phyloP scores from a whole-genome alignment of 2,329 filamentous ascomycete genomes.

The Passalora sequoiae region DNA sequence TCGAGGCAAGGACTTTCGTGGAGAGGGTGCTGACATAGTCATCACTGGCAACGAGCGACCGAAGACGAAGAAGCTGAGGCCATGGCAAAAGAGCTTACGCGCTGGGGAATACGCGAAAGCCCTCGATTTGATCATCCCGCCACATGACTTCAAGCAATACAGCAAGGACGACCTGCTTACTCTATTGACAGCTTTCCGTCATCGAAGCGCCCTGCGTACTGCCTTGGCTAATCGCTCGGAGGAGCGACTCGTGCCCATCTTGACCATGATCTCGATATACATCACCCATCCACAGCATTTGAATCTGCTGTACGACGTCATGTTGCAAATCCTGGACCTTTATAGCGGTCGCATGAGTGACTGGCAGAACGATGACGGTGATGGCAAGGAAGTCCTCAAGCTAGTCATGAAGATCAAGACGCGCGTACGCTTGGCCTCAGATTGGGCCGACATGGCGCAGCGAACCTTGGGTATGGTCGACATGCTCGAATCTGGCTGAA shows the following conservation, averaged over 20 bases:
- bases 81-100: slow-evolving; percentile 79
- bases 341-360: slow-evolving; percentile 72
- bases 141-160: slow-evolving; percentile 18
- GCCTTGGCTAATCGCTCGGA: slow-evolving; percentile 80
- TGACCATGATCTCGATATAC: slow-evolving; percentile 76
- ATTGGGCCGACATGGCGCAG: slow-evolving; percentile 75
- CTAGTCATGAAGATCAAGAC: slow-evolving; percentile 65
- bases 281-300: slow-evolving; percentile 80
- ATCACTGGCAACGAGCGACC: slow-evolving; percentile 69
- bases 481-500: slow-evolving; percentile 56
- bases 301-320: slow-evolving; percentile 74
- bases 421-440: slow-evolving; percentile 70
- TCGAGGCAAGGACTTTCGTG: slow-evolving; percentile 71
- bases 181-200: slow-evolving; percentile 74
- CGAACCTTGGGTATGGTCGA: slow-evolving; percentile 86
- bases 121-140: slow-evolving; percentile 67
- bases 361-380: slow-evolving; percentile 28
- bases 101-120: slow-evolving; percentile 71
- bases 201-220: slow-evolving; percentile 76
- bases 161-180: slow-evolving; percentile 55
- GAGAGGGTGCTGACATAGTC: slow-evolving; percentile 80
- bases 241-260: slow-evolving; percentile 69
- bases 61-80: slow-evolving; percentile 58
- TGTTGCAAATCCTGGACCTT: slow-evolving; percentile 75
- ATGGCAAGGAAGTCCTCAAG: slow-evolving; percentile 37